Base-by-base conservation (phyloP, 805 yeast species). In the Nakazawaea wyomingensis region DNA sequence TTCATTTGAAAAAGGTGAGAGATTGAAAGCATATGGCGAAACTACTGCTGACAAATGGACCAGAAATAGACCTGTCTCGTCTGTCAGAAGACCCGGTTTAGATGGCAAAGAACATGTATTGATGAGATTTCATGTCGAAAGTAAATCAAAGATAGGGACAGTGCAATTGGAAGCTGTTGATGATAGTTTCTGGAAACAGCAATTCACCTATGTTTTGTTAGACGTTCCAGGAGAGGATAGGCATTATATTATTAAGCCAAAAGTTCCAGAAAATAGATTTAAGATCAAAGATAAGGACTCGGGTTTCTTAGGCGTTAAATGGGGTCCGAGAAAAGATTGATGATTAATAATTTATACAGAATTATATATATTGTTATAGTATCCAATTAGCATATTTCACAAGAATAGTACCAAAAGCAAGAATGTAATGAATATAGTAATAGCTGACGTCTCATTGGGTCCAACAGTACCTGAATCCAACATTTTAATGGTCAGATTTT, bases 81-180 rank as follows among this genome's bases (percentile, higher is more conserved):
- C 93, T 11, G 64, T 73, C 19, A 74, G 85, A 44, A 71, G 81
- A 47, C 64, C 77, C 44, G 95, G 84, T 41, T 74, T 77, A 48
- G 82, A 82, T 46, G 95, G 96, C 2, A 77, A 80, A 52, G 93
- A 85, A 51, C 95, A 85, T 52, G 70, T 85, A 53, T 69, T 80
- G 46, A 84, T 90, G 93, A 80, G 83, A 58, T 89, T 89, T 62
- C 89, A 84, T 55, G 91, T 90, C 33, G 90, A 86, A 58, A 80
- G 95, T 33, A 74, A 73, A 26, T 59, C 68, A 18, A 76, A 67
- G 43, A 74, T 74, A 47, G 96, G 87, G 9, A 68, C 80, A 13
- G 95, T 85, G 2, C 79, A 82, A 46, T 71, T 88, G 52, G 96
- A 90, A 62, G 91, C 93, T 41, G 69, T 85, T 33, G 88, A 84